Evolutionary conservation across 768 basidiomycete genomes (phyloP), one percentile per base, ranked within the genome.

Genomic region (Leccinum longicurvipes): DNA sequence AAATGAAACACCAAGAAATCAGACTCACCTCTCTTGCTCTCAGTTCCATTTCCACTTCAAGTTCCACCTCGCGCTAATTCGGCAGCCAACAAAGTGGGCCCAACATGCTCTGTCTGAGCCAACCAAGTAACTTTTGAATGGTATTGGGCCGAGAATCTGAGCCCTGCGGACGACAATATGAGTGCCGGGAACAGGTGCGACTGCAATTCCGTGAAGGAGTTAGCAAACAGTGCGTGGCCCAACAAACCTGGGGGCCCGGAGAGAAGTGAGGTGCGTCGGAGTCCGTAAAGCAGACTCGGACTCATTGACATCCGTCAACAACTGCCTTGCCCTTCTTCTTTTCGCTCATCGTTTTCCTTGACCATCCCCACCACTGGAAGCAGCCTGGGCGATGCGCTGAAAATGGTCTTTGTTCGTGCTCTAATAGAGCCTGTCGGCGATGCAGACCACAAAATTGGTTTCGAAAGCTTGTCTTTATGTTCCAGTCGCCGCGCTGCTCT

Each of bases 61-160:
- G n/a, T 4, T 84, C 85, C 2, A 98, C 94, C 66, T 98, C 96
- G 71, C 96, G 98, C 93, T 94, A 99, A 70, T 97, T 98, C 2
- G 91, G 83, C 24, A 96, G 76, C 45, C 96, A 81, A 71, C 96
- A 98, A 49, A 98, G 72, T 27, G 91, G 84, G 0, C 91, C 93
- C 12, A 98, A 74, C 54, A 99, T 74, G 10, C 79, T 82, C 0
- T 95, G 93, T 44, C 88, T 77, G 36, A n/a, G n/a, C 88, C 86
- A 23, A 91, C 79, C 21, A 98, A 74, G 69, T 96, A 97, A 3
- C 88, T 86, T 73, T 97, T 96, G 73, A 98, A 94, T 60, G 98
- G 73, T 7, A 91, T 94, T 1, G 97, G 98, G 65, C 98, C 93
- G 24, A 98, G 89, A 31, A 98, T 85, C 72, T 98, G 95, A 0